Evolutionary conservation across 306 rosid genomes (phyloP), one percentile per base, ranked within the genome.

Genomic region (Clitoria ternatea): DNA sequence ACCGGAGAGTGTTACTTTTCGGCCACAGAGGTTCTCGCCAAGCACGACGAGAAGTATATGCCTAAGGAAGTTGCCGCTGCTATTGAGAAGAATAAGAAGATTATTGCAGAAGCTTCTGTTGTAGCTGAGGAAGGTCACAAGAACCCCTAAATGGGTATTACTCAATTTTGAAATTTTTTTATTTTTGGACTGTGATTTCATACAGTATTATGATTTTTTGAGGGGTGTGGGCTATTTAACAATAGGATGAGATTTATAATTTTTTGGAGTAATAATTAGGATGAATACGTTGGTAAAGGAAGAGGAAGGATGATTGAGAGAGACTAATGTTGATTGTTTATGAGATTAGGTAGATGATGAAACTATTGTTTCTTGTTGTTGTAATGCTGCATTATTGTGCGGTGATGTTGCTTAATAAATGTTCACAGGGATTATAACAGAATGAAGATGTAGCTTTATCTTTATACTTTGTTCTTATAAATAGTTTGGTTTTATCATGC

Each of bases 31-130:
- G 98, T 93, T 64, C 80, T 90, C 66, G 98, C 98, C 0, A 93
- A 93, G 92, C 98, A 88, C 8, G 98, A 89, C 19, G 98, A 93
- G 86, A 90, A 93, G 88, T 93, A 93, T 63, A 90, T 88, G 98
- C 98, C 96, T 0, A 61, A 77, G 32, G 97, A 94, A 50, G 96
- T 94, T 18, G 97, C 92, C 0, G 88, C 87, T 0, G 95, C 94
- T 2, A 86, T 94, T 13, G 96, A 94, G 91, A 94, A 86, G 88
- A 94, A 94, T 35, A 94, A 89, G 88, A 89, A 89, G 90, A 76
- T 40, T 68, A 53, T 94, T 2, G 85, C 78, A 52, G 86, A 80
- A 55, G 84, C 81, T 11, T 78, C 69, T 4, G 57, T 8, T 4
- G 85, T 29, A 1, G 77, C 27, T 2, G 81, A 52, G 14, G 84